phyloP scores from a whole-genome alignment of 108 stramenopile genomes.

The Craspedostauros australis region DNA sequence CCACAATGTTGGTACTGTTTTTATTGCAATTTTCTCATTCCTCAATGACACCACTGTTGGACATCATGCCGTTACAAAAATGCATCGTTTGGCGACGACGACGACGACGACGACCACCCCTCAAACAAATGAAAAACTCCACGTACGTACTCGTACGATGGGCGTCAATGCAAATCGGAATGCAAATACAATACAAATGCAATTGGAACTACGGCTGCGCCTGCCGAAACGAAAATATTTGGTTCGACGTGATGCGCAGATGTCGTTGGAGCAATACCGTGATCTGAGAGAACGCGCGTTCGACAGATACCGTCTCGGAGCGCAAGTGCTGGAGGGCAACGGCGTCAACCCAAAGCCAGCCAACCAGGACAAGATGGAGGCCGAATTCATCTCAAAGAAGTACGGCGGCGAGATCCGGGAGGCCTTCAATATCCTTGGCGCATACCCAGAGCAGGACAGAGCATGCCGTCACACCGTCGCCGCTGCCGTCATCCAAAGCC shows the following conservation, averaged over 20 bases:
- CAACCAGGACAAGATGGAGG: slow-evolving; percentile 29
- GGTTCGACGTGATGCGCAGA: background rate
- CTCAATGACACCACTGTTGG: no score
- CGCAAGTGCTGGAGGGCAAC: slow-evolving; percentile 23
- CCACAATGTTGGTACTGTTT: no score
- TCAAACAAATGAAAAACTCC: no score
- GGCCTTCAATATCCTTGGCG: slow-evolving; percentile 25
- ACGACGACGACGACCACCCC: no score
- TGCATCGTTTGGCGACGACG: no score
- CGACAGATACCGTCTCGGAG: slow-evolving; percentile 30
- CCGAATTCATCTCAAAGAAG: slow-evolving; percentile 13
- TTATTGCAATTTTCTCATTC: no score
- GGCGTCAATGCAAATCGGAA: no score
- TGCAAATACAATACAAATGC: no score
- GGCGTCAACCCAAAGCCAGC: slow-evolving; percentile 21
- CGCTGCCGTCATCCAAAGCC: slow-evolving; percentile 10
- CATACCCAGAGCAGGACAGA: slow-evolving; percentile 34
- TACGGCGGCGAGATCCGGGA: slow-evolving; percentile 21
- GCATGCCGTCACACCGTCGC: slow-evolving; percentile 33
- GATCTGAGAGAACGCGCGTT: slow-evolving; percentile 37
- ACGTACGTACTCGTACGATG: no score
- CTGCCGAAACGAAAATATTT: background rate
- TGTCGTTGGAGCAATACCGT: slow-evolving; percentile 36
- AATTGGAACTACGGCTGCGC: no score
- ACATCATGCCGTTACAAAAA: no score